These are phyloP conservation scores for Nigrospora sphaerica DNA, from an alignment of 2,329 filamentous ascomycete species.

Conservation along the genomic window DNA sequence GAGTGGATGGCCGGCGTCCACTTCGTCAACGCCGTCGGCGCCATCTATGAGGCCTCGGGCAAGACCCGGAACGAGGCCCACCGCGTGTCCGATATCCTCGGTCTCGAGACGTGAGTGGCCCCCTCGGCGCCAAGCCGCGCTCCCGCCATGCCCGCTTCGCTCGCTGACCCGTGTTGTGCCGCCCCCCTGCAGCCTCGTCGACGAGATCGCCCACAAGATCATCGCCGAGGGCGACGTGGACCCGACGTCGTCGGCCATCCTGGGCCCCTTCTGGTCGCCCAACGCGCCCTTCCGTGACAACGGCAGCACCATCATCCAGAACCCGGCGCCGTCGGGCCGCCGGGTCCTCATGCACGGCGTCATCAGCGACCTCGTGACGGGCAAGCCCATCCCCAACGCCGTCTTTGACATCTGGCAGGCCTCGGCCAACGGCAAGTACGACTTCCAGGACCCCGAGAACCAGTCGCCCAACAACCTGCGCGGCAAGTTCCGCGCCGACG, in stretches of 20 bases:
- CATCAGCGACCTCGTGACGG: slow-evolving; percentile 35
- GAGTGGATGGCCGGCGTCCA: slow-evolving; percentile 73
- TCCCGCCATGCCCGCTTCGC: neutral
- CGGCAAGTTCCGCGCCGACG: slow-evolving; percentile 67
- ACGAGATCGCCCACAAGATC: slow-evolving; percentile 60
- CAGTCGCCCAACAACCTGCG: slow-evolving; percentile 68
- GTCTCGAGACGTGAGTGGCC: slow-evolving; percentile 58
- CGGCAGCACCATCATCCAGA: slow-evolving; percentile 60
- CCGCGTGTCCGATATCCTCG: slow-evolving; percentile 66
- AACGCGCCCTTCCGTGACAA: slow-evolving; percentile 65
- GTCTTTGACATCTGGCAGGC: slow-evolving; percentile 77
- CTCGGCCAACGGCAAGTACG: slow-evolving; percentile 68
- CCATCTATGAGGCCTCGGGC: slow-evolving; percentile 47
- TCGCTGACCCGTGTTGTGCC: neutral
- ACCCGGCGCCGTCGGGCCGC: slow-evolving; percentile 50
- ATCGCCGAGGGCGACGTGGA: slow-evolving; percentile 52
- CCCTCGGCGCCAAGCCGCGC: no score
- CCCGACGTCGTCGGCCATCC: slow-evolving; percentile 69
- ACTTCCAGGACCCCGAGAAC: slow-evolving; percentile 66
- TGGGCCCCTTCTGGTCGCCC: slow-evolving; percentile 73
- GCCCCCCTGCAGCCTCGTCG: slow-evolving; percentile 42
- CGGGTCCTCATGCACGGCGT: slow-evolving; percentile 63
- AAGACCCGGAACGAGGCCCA: slow-evolving; percentile 68
- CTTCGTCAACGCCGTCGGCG: slow-evolving; percentile 68
- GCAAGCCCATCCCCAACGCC: slow-evolving; percentile 56